Conservation (phyloP, 192 early-diverging fungal species). For the Dispira simplex region DNA sequence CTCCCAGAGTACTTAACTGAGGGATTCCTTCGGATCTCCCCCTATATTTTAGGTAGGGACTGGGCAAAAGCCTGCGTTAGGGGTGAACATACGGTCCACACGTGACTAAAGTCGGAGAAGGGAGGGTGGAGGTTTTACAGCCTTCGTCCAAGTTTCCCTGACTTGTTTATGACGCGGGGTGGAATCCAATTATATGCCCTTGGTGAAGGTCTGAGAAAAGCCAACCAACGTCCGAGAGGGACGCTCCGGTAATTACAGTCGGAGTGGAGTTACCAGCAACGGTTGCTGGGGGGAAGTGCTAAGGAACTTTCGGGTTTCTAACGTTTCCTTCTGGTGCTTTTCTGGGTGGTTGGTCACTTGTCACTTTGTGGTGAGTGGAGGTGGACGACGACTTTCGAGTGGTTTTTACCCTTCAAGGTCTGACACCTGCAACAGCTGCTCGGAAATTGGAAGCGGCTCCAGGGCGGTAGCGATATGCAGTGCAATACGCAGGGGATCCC, state of each 20-base stretch:
- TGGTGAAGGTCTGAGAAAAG: slow-evolving; percentile 13
- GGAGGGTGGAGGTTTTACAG: not conserved
- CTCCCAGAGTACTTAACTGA: too few relatives aligned
- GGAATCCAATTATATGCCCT: not conserved
- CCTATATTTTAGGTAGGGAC: not conserved
- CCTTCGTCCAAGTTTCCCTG: not conserved
- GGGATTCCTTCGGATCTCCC: too few relatives aligned
- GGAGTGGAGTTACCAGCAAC: slow-evolving; percentile 5
- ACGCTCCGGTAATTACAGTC: slow-evolving; percentile 1
- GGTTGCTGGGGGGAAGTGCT: too few relatives aligned
- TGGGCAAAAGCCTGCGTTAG: slow-evolving; percentile 11
- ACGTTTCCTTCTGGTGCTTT: not conserved
- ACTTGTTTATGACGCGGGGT: not conserved
- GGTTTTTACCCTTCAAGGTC: too few relatives aligned
- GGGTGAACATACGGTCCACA: slow-evolving; percentile 6
- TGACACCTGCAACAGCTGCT: not conserved
- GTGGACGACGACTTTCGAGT: too few relatives aligned
- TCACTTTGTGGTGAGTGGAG: slow-evolving; percentile 1
- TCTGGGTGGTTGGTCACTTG: not conserved
- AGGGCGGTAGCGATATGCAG: slow-evolving; percentile 10
- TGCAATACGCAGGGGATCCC: slow-evolving; percentile 4
- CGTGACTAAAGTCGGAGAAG: not conserved
- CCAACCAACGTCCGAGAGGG: not conserved
- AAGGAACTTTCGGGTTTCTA: not conserved
- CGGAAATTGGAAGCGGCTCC: slow-evolving; percentile 6